Conservation (phyloP, 129 eudicot species). For the Rutidosis leptorrhynchoides region DNA sequence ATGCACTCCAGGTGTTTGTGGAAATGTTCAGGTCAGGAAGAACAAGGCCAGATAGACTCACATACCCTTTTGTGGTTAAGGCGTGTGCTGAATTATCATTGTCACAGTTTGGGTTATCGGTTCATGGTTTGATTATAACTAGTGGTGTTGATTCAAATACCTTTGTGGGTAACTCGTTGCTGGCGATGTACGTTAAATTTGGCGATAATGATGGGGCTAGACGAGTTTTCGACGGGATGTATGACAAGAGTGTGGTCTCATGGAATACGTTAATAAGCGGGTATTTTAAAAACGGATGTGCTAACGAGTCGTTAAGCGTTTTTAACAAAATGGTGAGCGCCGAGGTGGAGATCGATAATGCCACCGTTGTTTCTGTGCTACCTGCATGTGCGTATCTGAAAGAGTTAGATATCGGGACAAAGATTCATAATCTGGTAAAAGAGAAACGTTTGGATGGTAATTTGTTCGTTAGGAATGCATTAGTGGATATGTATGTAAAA, state of each 20-base stretch:
- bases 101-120: conserved; percentile 43
- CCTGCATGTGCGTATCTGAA: conserved; percentile 71
- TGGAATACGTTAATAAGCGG: conserved; percentile 93
- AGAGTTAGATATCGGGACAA: conserved; percentile 45
- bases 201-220: conserved; percentile 48
- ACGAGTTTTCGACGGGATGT: conserved; percentile 50
- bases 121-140: conserved; percentile 55
- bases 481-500: conserved; percentile 81
- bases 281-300: conserved; percentile 40
- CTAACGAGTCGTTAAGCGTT: conserved; percentile 44
- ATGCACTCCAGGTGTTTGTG: conserved; percentile 55
- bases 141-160: conserved; percentile 44
- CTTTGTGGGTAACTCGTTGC: conserved; percentile 71
- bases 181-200: conserved; percentile 83
- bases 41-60: conserved; percentile 39
- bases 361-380: conserved; percentile 65
- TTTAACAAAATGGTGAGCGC: conserved; percentile 49
- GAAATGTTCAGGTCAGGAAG: conserved; percentile 49
- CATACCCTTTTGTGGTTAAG: conserved; percentile 68
- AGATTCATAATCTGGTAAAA: conserved; percentile 51
- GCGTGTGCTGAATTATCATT: conserved; percentile 53
- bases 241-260: conserved; percentile 51
- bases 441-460: conserved; percentile 41
- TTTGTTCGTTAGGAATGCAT: conserved; percentile 62
- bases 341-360: conserved; percentile 49